phyloP scores from a whole-genome alignment of 352 stramenopile genomes.

The Aphanomyces cochlioides region DNA sequence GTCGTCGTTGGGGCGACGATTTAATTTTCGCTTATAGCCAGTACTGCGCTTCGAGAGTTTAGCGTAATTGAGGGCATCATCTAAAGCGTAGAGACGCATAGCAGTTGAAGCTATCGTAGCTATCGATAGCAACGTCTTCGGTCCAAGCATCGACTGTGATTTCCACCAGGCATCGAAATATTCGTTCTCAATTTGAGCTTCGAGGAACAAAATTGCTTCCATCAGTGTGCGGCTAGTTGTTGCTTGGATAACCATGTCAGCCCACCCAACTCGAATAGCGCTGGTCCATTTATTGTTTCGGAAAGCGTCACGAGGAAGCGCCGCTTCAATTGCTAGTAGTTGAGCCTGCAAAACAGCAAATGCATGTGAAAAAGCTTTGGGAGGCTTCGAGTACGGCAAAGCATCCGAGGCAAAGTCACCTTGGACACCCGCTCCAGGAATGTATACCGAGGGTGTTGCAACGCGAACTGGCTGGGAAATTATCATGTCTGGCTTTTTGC shows the following conservation, averaged over 20 bases:
- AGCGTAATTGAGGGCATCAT: constrained; percentile 72
- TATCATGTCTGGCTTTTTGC: constrained; percentile 19
- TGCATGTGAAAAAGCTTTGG: constrained; percentile 31
- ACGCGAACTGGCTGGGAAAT: not conserved
- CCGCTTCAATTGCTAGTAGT: constrained; percentile 64
- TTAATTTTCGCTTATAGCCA: constrained; percentile 3
- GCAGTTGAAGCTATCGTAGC: constrained; percentile 68
- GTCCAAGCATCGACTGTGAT: constrained; percentile 55
- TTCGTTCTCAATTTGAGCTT: constrained; percentile 69
- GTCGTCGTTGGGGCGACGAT: not conserved
- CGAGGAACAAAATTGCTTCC: constrained; percentile 66
- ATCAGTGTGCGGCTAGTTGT: constrained; percentile 47
- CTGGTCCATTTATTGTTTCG: constrained; percentile 63
- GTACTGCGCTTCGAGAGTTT: constrained; percentile 56
- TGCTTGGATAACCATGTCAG: constrained; percentile 64
- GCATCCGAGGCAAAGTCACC: constrained; percentile 25
- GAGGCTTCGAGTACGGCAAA: not conserved
- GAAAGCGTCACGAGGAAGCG: constrained; percentile 76
- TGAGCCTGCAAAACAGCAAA: constrained; percentile 60
- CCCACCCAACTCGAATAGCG: constrained; percentile 63
- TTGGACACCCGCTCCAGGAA: constrained; percentile 19
- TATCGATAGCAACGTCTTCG: constrained; percentile 50
- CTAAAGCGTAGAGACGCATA: constrained; percentile 70
- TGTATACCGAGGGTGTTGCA: not conserved
- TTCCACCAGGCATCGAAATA: constrained; percentile 78